Conservation (phyloP, 1,139 yeast species). For the Zygoascus sp. region DNA sequence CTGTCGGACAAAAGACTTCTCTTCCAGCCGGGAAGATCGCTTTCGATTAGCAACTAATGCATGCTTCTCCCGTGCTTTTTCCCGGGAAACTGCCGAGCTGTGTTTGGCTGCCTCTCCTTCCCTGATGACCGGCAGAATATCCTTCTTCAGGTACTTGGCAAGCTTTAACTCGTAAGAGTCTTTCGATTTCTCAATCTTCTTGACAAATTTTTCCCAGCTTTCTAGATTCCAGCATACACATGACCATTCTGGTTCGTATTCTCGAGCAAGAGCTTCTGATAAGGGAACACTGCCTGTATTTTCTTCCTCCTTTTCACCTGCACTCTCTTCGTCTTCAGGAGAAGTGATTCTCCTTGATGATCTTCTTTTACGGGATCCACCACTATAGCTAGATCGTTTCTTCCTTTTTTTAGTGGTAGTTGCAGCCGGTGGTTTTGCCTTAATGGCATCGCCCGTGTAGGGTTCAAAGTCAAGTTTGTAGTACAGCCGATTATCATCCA, state of each 20-base stretch:
- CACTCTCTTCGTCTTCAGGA: constrained; percentile 13
- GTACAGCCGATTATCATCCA: constrained; percentile 37
- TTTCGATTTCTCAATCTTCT: constrained; percentile 21
- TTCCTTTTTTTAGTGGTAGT: constrained; percentile 6
- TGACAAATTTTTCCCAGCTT: constrained; percentile 31
- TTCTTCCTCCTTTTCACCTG: constrained; percentile 15
- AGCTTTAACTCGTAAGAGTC: constrained; percentile 21
- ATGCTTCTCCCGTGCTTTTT: constrained; percentile 24
- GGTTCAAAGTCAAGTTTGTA: constrained; percentile 26
- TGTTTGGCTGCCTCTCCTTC: constrained; percentile 28
- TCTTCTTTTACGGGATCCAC: constrained; percentile 4
- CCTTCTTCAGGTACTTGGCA: constrained; percentile 21
- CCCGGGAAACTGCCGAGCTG: constrained; percentile 25
- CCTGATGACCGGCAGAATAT: constrained; percentile 31
- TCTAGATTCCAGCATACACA: constrained; percentile 34
- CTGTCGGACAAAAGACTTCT: constrained; percentile 22
- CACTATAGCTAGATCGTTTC: neutral
- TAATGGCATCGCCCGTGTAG: constrained; percentile 19
- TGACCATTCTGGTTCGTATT: constrained; percentile 30
- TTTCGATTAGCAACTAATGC: constrained; percentile 29
- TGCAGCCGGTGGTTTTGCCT: constrained; percentile 4
- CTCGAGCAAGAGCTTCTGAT: constrained; percentile 26
- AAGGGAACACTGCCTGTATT: constrained; percentile 17
- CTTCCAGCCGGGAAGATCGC: constrained; percentile 31
- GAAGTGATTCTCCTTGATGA: constrained; percentile 12